Base-by-base conservation (phyloP, 805 yeast species). In the Candida verbasci region DNA sequence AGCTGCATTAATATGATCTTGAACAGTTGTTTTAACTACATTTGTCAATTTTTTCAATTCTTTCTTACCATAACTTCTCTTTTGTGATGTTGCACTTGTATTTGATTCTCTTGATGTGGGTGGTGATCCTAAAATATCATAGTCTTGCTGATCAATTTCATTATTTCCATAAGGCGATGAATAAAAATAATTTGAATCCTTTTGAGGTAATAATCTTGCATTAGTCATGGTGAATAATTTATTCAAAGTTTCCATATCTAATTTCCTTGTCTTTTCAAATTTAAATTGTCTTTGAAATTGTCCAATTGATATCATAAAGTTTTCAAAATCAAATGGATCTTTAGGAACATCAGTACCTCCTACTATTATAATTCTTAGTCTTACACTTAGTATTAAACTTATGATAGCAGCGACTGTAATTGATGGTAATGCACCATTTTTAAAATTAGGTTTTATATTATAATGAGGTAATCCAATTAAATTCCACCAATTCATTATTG, bases 401-500 rank as follows among this genome's bases (percentile, higher is more conserved):
- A 93, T 58, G 2, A 93, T 68, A 0, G 93, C 91, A 0, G 94
- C 73, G 0, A 88, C 85, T 0, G 95, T 77, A 3, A 75, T 65
- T 0, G 88, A 73, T 0, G 84, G 78, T 39, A 85, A 54, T 0
- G 70, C 56, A 0, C 82, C 83, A 39, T 75, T 77, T 39, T 65
- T 71, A 17, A 72, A 65, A 37, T 56, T 56, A 1, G 72, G 72
- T 40, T 62, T 65, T 17, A 51, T 41, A 39, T 61, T 65, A 40
- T 58, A 67, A 40, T 65, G 76, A 4, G 70, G 66, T 4, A 65
- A 57, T 0, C 95, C 96, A 44, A 82, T 72, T 24, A 76, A 54
- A 24, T 67, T 68, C 97, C 97, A 91, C 97, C 97, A 91, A 30
- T 70, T 66, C 2, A 56, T 49, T 17, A 87, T 72, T 0, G 94